These are phyloP conservation scores for Crithidia brevicula DNA, from an alignment of 208 protist genomes.

Conservation along the genomic window DNA sequence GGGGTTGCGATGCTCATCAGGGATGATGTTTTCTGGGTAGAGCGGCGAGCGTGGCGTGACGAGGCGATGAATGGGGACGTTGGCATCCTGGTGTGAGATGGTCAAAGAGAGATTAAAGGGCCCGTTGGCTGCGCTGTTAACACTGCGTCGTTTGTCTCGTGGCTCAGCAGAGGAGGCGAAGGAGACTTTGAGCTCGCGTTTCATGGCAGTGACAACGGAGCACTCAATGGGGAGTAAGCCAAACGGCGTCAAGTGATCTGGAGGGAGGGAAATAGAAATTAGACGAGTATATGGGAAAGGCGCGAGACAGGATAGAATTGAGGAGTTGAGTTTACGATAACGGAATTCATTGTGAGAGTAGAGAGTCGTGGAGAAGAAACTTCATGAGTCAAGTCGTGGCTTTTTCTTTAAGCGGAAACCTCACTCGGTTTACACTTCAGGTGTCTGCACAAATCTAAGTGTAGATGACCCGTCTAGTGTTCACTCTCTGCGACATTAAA, in stretches of 20 bases:
- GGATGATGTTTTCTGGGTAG: constrained; percentile 17
- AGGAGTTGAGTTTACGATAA: too few relatives aligned
- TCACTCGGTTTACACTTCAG: too few relatives aligned
- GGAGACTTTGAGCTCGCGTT: constrained; percentile 11
- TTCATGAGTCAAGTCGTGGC: too few relatives aligned
- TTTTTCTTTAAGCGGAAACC: too few relatives aligned
- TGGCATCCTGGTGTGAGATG: background rate
- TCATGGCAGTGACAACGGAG: too few relatives aligned
- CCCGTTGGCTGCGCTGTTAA: constrained; percentile 14
- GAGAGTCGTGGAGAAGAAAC: too few relatives aligned
- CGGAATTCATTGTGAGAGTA: too few relatives aligned
- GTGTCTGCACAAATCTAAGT: too few relatives aligned
- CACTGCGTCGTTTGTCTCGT: background rate
- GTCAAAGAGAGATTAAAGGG: constrained; percentile 12
- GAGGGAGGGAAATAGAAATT: background rate
- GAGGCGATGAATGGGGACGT: background rate
- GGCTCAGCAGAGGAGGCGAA: background rate
- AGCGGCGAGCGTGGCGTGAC: constrained; percentile 12
- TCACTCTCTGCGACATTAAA: too few relatives aligned
- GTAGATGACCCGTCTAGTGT: too few relatives aligned
- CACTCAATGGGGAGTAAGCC: background rate
- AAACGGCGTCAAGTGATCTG: background rate
- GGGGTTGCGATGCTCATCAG: background rate
- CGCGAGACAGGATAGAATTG: too few relatives aligned
- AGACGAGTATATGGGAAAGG: too few relatives aligned